phyloP scores from a whole-genome alignment of 225 moss, liverwort and hornwort species.

The Pseudisothecium myosuroides region DNA sequence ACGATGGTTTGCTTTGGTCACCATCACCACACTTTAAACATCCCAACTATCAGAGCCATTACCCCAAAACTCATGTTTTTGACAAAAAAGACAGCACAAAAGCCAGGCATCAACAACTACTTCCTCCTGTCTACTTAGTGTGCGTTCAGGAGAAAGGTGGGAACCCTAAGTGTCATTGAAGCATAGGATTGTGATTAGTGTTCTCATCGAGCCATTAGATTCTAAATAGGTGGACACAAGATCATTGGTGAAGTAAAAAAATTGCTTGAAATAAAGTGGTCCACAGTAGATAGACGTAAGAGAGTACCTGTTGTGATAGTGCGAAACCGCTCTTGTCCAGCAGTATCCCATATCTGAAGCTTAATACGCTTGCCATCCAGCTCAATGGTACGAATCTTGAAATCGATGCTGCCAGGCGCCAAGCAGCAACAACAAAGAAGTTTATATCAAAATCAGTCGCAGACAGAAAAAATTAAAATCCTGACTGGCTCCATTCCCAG shows the following conservation, averaged over 20 bases:
- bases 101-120: not conserved
- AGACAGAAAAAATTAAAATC: not conserved
- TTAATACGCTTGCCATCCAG: conserved; percentile 89
- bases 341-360: conserved; percentile 95
- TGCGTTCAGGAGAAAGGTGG: not conserved
- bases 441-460: not conserved
- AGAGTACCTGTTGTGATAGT: conserved; percentile 82
- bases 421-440: not conserved
- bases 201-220: not conserved
- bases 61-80: not conserved
- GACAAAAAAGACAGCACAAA: not conserved
- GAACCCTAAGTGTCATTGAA: not conserved
- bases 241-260: not conserved
- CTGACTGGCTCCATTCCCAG: not conserved
- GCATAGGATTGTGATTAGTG: not conserved
- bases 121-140: not conserved
- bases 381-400: conserved; percentile 93
- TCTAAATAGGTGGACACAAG: not conserved
- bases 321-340: conserved; percentile 91
- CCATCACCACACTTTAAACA: not conserved
- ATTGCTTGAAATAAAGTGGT: not conserved
- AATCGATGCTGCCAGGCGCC: conserved; percentile 56
- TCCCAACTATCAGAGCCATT: not conserved
- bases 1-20: not conserved
- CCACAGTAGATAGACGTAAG: not conserved